Base-by-base conservation (phyloP, 805 yeast species). In the Monosporozyma aerobia region DNA sequence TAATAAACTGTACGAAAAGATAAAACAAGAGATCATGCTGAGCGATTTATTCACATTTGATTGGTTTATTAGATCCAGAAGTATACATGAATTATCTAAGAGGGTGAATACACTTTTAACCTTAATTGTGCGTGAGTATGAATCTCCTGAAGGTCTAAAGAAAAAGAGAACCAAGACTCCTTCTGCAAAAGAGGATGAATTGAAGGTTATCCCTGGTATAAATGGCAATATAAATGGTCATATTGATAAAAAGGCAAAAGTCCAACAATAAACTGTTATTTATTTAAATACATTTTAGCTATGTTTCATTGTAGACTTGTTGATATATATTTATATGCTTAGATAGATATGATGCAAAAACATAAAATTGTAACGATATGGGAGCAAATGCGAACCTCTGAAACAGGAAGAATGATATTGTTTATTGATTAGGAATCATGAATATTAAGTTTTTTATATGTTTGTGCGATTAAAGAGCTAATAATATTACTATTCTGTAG, bases 1-100 rank as follows among this genome's bases (percentile, higher is more conserved):
- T 47, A 83, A 80, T 25, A 75, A 78, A 51, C 69, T 86, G 44
- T 78, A 76, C 56, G 90, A 86, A 56, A 76, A 74, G 58, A 77
- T 87, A 37, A 85, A 82, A 62, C 81, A 79, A 50, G 90, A 83
- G 55, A 81, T 85, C 11, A 63, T 73, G 57, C 69, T 68, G 5
- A 80, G 85, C 53, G 83, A 79, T 53, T 67, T 80, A 43, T 86
- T 86, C 69, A 74, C 75, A 41, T 87, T 83, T 63, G 87, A 86
- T 57, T 87, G 90, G 85, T 87, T 77, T 61, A 76, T 87, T 59
- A 73, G 74, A 49, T 82, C 90, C 0, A 74, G 95, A 65, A 80
- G 87, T 0, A 76, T 87, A 1, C 86, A 80, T 60, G 95, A 87
- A 56, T 60, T 87, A 37, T 79, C 83, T 14, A 77, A 90, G 67